These are phyloP conservation scores for Eimeria acervulina DNA, from an alignment of 169 alveolate species.

Conservation along the genomic window DNA sequence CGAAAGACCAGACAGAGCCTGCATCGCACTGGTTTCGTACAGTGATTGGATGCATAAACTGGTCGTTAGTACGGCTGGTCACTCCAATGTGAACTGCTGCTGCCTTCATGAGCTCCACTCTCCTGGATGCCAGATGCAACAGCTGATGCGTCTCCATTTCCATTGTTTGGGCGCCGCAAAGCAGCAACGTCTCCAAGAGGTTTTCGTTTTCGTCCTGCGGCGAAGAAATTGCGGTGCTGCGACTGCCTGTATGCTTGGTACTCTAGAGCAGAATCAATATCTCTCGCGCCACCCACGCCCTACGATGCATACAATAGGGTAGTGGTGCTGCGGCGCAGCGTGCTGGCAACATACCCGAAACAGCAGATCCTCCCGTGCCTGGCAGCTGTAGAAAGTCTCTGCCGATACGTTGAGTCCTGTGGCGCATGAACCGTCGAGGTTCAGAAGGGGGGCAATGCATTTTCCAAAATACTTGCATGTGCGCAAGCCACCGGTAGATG, in stretches of 20 bases:
- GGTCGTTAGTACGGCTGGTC: constrained; percentile 81
- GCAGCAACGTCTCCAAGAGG: constrained; percentile 69
- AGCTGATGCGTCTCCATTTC: constrained; percentile 86
- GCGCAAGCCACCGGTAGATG: background rate
- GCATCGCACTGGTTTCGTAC: constrained; percentile 17
- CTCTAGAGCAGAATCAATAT: no score
- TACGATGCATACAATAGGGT: background rate
- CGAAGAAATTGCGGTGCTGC: background rate
- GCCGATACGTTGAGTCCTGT: constrained; percentile 84
- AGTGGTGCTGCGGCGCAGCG: background rate
- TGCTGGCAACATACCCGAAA: constrained; percentile 44
- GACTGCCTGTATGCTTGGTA: background rate
- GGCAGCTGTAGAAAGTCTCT: constrained; percentile 86
- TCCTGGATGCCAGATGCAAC: constrained; percentile 80
- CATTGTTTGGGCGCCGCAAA: constrained; percentile 81
- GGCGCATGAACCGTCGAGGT: background rate
- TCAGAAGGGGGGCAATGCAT: background rate
- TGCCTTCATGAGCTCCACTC: constrained; percentile 78
- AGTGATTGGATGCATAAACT: constrained; percentile 78
- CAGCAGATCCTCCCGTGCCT: constrained; percentile 83
- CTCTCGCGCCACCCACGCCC: no score
- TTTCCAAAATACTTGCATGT: background rate
- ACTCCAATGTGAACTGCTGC: constrained; percentile 85
- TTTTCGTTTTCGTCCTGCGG: constrained; percentile 82
- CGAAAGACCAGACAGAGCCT: background rate